phyloP scores from a whole-genome alignment of 768 basidiomycete species.

The Lactifluus echinatus region DNA sequence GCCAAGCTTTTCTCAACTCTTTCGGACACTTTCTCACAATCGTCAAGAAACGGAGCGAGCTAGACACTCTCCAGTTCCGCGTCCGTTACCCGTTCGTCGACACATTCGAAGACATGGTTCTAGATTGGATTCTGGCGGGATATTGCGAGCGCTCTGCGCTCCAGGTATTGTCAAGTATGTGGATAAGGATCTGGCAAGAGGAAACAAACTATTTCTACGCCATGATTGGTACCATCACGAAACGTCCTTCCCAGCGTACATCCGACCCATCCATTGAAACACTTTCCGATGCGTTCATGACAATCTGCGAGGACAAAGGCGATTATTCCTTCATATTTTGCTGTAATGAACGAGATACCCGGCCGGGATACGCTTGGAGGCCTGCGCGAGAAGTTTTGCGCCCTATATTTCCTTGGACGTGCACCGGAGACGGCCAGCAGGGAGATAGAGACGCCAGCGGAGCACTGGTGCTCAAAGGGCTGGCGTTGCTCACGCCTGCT shows the following conservation, averaged over 20 bases:
- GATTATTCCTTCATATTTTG: constrained; percentile 23
- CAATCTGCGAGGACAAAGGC: constrained; percentile 20
- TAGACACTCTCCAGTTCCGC: neutral
- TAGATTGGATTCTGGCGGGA: constrained; percentile 5
- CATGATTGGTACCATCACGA: constrained; percentile 20
- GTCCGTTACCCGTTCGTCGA: constrained; percentile 14
- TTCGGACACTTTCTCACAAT: constrained; percentile 12
- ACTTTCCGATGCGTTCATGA: constrained; percentile 19
- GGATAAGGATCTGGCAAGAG: neutral
- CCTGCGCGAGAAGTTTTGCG: neutral
- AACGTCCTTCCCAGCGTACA: constrained; percentile 9
- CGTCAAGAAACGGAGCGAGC: neutral
- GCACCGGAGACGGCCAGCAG: neutral
- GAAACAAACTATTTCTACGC: constrained; percentile 20
- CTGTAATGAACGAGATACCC: constrained; percentile 1
- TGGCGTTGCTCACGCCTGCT: neutral
- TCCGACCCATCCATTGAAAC: constrained; percentile 15
- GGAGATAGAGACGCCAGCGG: neutral
- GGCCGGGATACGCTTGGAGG: neutral
- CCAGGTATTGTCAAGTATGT: constrained; percentile 15
- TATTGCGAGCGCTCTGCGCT: constrained; percentile 18
- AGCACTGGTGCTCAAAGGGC: neutral
- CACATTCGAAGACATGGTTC: constrained; percentile 18
- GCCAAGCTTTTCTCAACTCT: constrained; percentile 3
- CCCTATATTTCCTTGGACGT: neutral